Evolutionary conservation across 2,329 filamentous ascomycete species (phyloP).

Genomic region (Phialophora verrucosa): DNA sequence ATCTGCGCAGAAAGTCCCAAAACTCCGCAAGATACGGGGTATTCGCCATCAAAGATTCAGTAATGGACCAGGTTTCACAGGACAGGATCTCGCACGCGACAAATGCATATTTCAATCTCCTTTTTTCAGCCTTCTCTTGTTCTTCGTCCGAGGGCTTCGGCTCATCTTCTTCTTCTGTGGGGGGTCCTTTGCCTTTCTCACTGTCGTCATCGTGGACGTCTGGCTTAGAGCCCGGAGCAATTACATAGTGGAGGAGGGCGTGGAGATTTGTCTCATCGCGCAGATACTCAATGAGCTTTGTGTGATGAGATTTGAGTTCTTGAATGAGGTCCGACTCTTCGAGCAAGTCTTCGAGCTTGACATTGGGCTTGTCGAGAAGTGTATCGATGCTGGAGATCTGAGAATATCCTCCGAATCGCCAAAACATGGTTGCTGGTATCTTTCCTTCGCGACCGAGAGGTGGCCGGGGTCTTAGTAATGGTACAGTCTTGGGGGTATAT

Average conservation of each 20-base stretch:
- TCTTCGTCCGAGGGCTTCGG: conserved; percentile 45
- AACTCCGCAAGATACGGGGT: conserved; percentile 78
- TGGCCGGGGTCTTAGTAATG: conserved; percentile 26
- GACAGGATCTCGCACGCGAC: conserved; percentile 91
- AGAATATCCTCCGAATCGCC: conserved; percentile 98
- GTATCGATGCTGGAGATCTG: conserved; percentile 96
- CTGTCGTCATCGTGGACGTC: conserved; percentile 59
- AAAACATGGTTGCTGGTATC: conserved; percentile 79
- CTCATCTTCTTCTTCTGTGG: conserved; percentile 36
- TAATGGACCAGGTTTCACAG: conserved; percentile 96
- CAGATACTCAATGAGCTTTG: conserved; percentile 94
- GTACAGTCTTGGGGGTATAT: conserved; percentile 23
- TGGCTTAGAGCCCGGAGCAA: conserved; percentile 68
- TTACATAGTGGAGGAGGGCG: conserved; percentile 87
- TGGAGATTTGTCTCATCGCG: conserved; percentile 85
- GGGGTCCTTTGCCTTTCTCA: conserved; percentile 41
- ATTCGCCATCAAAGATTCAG: conserved; percentile 88
- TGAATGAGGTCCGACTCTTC: conserved; percentile 96
- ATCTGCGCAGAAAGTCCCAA: conserved; percentile 84
- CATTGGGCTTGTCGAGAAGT: conserved; percentile 93
- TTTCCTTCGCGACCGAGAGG: conserved; percentile 16
- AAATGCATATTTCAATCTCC: conserved; percentile 90
- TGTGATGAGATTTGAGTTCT: conserved; percentile 97
- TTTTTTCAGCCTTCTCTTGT: conserved; percentile 81
- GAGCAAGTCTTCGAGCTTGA: conserved; percentile 91